Evolutionary conservation across 768 basidiomycete species (phyloP), one percentile per base, ranked within the genome.

Genomic region (Collybia mongolica): DNA sequence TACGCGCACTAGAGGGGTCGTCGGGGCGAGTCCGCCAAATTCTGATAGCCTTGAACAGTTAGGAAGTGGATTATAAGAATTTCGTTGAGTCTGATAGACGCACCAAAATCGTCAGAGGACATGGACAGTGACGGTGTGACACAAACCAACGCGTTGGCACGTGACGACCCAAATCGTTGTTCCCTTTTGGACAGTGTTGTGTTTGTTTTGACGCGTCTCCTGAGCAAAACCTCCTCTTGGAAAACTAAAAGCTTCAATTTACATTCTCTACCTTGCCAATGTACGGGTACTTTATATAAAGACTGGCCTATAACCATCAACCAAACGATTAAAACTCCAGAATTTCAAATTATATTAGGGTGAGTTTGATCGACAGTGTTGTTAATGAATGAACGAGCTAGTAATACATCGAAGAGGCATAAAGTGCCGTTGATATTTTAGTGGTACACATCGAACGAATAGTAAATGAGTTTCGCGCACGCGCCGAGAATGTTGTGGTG

Each of bases 41-140:
- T 41, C 40, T 32, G 11, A 3, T 3, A 32, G 32, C 7, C 14
- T 9, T 32, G 11, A 2, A 32, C 7, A 2, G 14, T 32, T 32
- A 32, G 32, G 32, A 32, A 32, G 14, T 32, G 11, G 7, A 32
- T 32, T 32, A 2, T 6, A 12, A 32, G 32, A 9, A 32, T 32
- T 32, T 32, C 11, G 14, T 9, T 9, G 3, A 37, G 12, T 24
- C 4, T 50, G n/a, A 14, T 19, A 35, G 24, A 48, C 54, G 41
- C 48, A 60, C 59, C 59, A 32, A 60, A 45, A 18, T 60, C 59
- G 52, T 57, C 58, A 19, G 48, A 49, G 15, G 54, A 57, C 59
- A 60, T 60, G 37, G 45, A 17, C 39, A 46, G 44, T 49, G 45
- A 43, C 14, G 24, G 42, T 39, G 49, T 50, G 57, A 58, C 49